Base-by-base conservation (phyloP, 2,329 filamentous ascomycete species). In the Myriosclerotinia scirpicola region DNA sequence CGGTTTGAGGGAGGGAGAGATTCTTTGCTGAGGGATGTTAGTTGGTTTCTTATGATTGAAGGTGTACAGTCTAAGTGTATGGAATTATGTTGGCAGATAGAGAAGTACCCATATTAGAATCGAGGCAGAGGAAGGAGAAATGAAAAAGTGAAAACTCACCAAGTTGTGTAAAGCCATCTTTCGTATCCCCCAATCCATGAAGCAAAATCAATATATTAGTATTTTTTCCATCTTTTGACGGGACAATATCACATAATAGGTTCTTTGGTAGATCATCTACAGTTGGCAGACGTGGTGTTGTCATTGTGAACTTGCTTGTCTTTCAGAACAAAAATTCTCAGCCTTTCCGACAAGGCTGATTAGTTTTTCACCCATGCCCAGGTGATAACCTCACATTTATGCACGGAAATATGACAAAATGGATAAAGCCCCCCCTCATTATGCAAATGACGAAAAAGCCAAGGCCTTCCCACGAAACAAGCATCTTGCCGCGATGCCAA, bases 111-210 rank as follows among this genome's bases (percentile, higher is more conserved):
- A 3, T 6, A 6, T 34, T 34, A 6, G 30, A 38, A n/a, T 22
- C 17, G 12, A 22, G 17, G 7, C 6, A 11, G 26, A 34, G 22
- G 12, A 30, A 20, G 11, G 40, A 14, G 15, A 38, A 36, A 17
- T n/a, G 9, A 9, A n/a, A 9, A n/a, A 36, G 44, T 42, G 14
- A 36, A 3, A 9, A 36, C 64, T 48, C 55, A 67, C 59, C 87
- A 44, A 91, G 84, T 26, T 77, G 79, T 36, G 82, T 82, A 76
- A 90, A 90, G 44, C 85, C 80, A 26, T 76, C 72, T 60, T 86
- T 80, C 15, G 82, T 86, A 75, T 91, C 89, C 59, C 89, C 89
- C 22, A 91, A 81, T 67, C 88, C 88, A 75, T 91, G 89, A 5
- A 91, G 83, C 44, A 91, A 83, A 73, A 91, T 78, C 54, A 91